These are phyloP conservation scores for Sporothrix sp. DNA, from an alignment of 2,329 filamentous ascomycete species.

Conservation along the genomic window DNA sequence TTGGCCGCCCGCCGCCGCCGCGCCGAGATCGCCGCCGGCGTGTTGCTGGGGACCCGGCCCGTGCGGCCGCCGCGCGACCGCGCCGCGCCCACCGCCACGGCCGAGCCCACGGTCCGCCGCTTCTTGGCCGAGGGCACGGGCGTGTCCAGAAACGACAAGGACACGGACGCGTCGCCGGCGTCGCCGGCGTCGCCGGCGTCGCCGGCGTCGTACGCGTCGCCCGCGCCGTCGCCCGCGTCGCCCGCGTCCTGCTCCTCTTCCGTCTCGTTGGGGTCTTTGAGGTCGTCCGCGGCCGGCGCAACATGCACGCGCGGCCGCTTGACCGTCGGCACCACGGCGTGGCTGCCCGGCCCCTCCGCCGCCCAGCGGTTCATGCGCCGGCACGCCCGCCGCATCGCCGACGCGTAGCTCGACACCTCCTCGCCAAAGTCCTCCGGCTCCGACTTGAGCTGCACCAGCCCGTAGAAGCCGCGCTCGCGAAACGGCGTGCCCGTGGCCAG, in stretches of 20 bases:
- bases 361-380: conserved; percentile 65
- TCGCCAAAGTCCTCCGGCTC: conserved; percentile 71
- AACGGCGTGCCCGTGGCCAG: conserved; percentile 29
- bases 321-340: conserved; percentile 35
- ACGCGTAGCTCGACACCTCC: conserved; percentile 56
- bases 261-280: conserved; percentile 25
- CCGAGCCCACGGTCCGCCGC: conserved; percentile 2
- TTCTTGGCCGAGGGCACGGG: conserved; percentile 10
- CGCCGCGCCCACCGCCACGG: conserved; percentile 13
- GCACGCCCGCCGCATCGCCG: conserved; percentile 52
- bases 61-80: conserved; percentile 1
- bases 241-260: conserved; percentile 22
- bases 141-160: conserved; percentile 7
- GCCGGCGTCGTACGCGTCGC: too few species aligned
- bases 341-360: background rate
- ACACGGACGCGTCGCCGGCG: conserved; percentile 18
- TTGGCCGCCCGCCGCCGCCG: conserved; percentile 12
- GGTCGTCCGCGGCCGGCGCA: conserved; percentile 21
- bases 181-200: conserved; percentile 8
- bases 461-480: conserved; percentile 50
- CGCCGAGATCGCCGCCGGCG: conserved; percentile 1
- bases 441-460: conserved; percentile 48
- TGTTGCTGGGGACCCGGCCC: conserved; percentile 6
- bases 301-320: conserved; percentile 30
- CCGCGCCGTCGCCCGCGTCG: conserved; percentile 11